Conservation (phyloP, 1,284 basidiomycete genomes). For the Fomes fomentarius region DNA sequence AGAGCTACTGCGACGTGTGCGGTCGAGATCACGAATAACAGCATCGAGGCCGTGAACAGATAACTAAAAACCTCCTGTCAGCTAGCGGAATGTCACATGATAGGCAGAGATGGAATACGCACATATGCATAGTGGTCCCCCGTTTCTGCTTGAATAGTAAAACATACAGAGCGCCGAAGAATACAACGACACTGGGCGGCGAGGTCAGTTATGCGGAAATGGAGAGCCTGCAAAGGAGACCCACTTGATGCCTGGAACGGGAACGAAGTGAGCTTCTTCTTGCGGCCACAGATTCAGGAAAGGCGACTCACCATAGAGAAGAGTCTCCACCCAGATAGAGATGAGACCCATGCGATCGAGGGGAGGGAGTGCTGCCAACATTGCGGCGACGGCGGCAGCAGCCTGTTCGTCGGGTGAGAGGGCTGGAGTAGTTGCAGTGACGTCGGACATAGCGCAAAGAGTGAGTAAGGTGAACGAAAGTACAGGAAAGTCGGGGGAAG, state of each 20-base stretch:
- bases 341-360: slow-evolving; percentile 8
- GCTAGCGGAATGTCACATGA: too few relatives aligned
- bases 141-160: neutral
- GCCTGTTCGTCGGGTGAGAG: too few relatives aligned
- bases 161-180: slow-evolving; percentile 4
- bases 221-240: too few relatives aligned
- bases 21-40: slow-evolving; percentile 4
- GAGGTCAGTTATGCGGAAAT: neutral
- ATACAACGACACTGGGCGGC: slow-evolving; percentile 4
- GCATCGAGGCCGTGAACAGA: neutral
- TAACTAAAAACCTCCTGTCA: neutral
- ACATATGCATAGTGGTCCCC: neutral
- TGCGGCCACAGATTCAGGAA: too few relatives aligned
- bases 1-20: slow-evolving; percentile 8
- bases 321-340: slow-evolving; percentile 8
- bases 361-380: slow-evolving; percentile 1
- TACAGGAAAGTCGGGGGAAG: too few relatives aligned
- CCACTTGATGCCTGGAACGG: slow-evolving; percentile 6
- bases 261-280: too few relatives aligned
- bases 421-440: too few relatives aligned
- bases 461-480: too few relatives aligned
- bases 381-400: slow-evolving; percentile 3
- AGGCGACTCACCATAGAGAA: slow-evolving; percentile 4
- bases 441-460: too few relatives aligned
- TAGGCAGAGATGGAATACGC: too few relatives aligned